Percentiles rank a stretch among this genome's conserved stretches.
Evolutionary conservation across 345 rosid genomes (phyloP).

Genomic region (Sonneratia caseolaris): DNA sequence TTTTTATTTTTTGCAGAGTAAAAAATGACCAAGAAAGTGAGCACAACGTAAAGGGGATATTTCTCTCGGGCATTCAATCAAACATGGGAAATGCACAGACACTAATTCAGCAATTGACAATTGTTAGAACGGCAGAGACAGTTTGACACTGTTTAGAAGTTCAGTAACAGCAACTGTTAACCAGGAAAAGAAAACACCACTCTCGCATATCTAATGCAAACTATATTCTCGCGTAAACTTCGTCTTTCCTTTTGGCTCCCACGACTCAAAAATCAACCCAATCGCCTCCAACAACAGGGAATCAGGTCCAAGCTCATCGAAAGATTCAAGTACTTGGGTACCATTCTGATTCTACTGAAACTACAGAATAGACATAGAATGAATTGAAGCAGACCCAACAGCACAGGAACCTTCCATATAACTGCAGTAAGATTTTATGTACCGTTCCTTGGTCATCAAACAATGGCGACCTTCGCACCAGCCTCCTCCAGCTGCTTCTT

Average conservation of each 20-base stretch:
- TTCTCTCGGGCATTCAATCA: too few species aligned
- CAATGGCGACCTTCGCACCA: conserved; percentile 67
- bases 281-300: background rate
- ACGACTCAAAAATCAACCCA: background rate
- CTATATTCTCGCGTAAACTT: background rate
- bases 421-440: background rate
- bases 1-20: too few species aligned
- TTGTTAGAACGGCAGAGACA: too few species aligned
- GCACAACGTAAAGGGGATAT: too few species aligned
- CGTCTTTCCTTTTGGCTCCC: background rate
- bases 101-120: too few species aligned
- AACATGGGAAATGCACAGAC: too few species aligned
- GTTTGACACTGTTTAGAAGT: too few species aligned
- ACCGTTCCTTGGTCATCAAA: conserved; percentile 8
- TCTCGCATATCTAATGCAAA: background rate
- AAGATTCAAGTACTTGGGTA: background rate
- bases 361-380: background rate
- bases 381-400: background rate
- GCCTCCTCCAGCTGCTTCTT: conserved; percentile 86
- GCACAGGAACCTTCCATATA: background rate
- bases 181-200: background rate
- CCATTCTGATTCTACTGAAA: background rate
- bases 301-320: background rate
- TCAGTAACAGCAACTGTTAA: too few species aligned
- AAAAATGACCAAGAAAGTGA: too few species aligned